Evolutionary conservation across 2,329 filamentous ascomycete genomes (phyloP), one percentile per base, ranked within the genome.

Genomic region (Fusarium pseudonygamai): DNA sequence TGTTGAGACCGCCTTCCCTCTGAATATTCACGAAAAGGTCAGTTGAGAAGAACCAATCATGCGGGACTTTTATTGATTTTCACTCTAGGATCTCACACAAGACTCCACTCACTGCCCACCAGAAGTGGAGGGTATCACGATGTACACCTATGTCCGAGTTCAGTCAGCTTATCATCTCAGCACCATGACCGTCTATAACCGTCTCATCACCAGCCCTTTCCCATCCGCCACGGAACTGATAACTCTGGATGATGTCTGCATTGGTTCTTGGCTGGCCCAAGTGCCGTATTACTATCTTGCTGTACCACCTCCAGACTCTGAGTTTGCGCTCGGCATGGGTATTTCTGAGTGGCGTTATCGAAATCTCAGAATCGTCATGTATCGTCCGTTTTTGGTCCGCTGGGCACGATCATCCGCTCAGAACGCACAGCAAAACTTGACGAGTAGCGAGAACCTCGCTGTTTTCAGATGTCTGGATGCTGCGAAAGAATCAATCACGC

Each of bases 131-230:
- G 69, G 69, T 4, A 64, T 72, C 13, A 72, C 69, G 3, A 64
- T 49, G 37, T 72, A 69, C 18, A 72, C 69, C 0, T 72, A 72
- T 6, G 34, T 72, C 26, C 59, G 69, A 9, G 69, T 72, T 16
- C 69, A 72, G 15, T 69, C 69, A 14, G 63, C 69, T 10, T 72
- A 72, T 10, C 69, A 72, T 28, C 68, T 72, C 30, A 69, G 55
- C 37, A 72, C 69, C 39, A 72, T 72, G 69, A 57, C 68, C 1
- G 39, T 72, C 9, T 72, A 72, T 15, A 72, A 72, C 22, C 69
- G 69, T 18, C 64, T 72, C 14, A 72, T 72, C n/a, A 72, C 69
- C 20, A 72, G 64, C 13, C 69, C 69, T 12, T 72, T 72, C 45
- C 69, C 69, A 2, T 64, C 69, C 5, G 69, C 69, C 5, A 71